Conservation (phyloP, 495 filamentous ascomycete species). For the Neurospora sublineolata region DNA sequence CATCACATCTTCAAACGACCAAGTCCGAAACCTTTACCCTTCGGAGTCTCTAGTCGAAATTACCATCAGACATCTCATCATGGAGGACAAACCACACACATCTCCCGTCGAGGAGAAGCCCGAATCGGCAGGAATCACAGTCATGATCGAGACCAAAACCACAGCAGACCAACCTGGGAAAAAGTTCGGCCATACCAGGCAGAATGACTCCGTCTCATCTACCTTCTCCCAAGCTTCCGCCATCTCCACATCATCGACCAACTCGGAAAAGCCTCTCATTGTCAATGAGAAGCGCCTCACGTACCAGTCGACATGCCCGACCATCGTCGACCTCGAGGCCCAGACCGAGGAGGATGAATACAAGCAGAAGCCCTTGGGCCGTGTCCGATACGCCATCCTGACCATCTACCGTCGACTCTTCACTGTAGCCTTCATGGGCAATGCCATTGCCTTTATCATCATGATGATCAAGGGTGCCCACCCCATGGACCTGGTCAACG, state of each 20-base stretch:
- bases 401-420: constrained; percentile 26
- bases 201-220: not conserved
- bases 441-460: constrained; percentile 20
- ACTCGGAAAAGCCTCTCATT: not conserved
- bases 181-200: not conserved
- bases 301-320: not conserved
- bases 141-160: not conserved
- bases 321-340: constrained; percentile 12
- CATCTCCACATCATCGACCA: not conserved
- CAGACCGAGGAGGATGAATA: constrained; percentile 5
- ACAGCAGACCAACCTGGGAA: not conserved
- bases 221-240: not conserved
- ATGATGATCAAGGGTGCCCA: constrained; percentile 13
- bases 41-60: not conserved
- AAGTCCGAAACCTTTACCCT: not conserved
- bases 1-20: not conserved
- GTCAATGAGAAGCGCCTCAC: constrained; percentile 1
- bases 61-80: not conserved
- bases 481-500: constrained; percentile 22
- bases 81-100: not conserved
- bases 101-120: not conserved
- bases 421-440: constrained; percentile 20
- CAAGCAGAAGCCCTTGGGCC: constrained; percentile 15
- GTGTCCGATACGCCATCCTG: constrained; percentile 19
- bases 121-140: not conserved